Percentiles rank a stretch among this genome's conserved stretches.
phyloP scores from a whole-genome alignment of 352 stramenopile genomes.

The Pythium rishiriense region DNA sequence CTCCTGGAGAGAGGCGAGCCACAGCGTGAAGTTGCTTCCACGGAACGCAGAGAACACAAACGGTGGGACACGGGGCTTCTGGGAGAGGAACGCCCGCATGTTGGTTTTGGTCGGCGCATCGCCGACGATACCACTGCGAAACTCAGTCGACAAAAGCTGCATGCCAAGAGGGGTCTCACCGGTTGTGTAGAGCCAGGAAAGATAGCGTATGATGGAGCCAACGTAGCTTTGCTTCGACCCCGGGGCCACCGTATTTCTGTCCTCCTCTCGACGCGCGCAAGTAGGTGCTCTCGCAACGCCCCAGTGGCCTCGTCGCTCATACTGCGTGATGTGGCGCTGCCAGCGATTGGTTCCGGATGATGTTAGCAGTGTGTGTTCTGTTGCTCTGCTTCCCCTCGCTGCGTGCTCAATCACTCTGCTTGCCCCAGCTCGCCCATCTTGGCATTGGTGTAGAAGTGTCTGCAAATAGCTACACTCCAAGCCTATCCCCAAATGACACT shows the following conservation, averaged over 20 bases:
- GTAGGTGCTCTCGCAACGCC: not conserved
- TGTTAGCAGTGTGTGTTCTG: not conserved
- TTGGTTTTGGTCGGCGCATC: not conserved
- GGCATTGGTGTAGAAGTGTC: not conserved
- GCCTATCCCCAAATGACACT: not conserved
- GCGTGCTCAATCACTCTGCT: not conserved
- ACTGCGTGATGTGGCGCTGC: not conserved
- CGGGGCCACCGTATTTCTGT: not conserved
- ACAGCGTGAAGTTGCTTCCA: not conserved
- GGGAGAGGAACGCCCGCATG: not conserved
- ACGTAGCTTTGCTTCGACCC: not conserved
- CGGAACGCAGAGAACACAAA: not conserved
- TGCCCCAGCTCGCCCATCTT: not conserved
- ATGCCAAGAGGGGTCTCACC: conserved; percentile 1
- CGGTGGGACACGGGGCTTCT: not conserved
- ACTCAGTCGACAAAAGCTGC: not conserved
- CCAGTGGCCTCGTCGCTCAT: not conserved
- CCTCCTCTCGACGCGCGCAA: not conserved
- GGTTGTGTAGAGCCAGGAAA: conserved; percentile 5
- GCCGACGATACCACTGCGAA: not conserved
- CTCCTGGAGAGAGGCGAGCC: conserved; percentile 1
- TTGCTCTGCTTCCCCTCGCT: not conserved
- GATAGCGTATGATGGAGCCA: conserved; percentile 36
- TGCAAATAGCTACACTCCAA: not conserved
- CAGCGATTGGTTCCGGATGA: no score